Percentiles rank a stretch among this genome's conserved stretches.
Conservation (phyloP, 2,329 filamentous ascomycete genomes). For the Coniosporium uncinatum region DNA sequence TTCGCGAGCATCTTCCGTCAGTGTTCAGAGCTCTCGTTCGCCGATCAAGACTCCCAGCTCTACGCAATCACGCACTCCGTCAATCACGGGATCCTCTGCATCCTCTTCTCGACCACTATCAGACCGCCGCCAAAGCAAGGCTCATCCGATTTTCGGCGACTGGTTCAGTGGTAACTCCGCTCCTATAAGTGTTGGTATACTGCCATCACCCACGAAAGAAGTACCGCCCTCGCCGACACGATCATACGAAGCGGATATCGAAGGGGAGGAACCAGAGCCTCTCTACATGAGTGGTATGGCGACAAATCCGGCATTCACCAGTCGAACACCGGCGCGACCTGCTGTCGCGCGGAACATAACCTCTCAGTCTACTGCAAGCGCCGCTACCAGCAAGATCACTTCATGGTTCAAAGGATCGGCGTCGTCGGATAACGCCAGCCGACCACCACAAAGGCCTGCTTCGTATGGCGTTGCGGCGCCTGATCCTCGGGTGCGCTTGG, state of each 20-base stretch:
- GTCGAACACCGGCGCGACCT: too few relatives aligned
- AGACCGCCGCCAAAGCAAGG: conserved; percentile 21
- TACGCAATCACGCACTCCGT: too few relatives aligned
- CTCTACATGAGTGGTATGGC: too few relatives aligned
- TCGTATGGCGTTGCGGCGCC: conserved; percentile 18
- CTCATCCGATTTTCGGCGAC: conserved; percentile 26
- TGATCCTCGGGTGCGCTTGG: conserved; percentile 49
- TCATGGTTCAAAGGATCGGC: neutral
- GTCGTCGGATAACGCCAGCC: neutral
- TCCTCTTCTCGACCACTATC: conserved; percentile 24
- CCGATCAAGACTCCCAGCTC: conserved; percentile 28
- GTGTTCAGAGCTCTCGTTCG: conserved; percentile 8
- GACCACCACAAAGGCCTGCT: neutral
- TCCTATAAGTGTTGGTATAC: conserved; percentile 37
- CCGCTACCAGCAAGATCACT: neutral
- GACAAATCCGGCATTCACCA: neutral
- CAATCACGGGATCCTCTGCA: too few relatives aligned
- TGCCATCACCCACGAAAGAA: conserved; percentile 12
- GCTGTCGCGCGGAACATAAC: neutral
- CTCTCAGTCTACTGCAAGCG: neutral
- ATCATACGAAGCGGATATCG: neutral
- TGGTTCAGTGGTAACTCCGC: conserved; percentile 49
- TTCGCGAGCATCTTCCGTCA: conserved; percentile 23
- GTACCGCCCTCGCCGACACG: neutral
- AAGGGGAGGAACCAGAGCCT: neutral